Conservation (phyloP, 257 asterid genomes). For the Ligustrum vulgare region DNA sequence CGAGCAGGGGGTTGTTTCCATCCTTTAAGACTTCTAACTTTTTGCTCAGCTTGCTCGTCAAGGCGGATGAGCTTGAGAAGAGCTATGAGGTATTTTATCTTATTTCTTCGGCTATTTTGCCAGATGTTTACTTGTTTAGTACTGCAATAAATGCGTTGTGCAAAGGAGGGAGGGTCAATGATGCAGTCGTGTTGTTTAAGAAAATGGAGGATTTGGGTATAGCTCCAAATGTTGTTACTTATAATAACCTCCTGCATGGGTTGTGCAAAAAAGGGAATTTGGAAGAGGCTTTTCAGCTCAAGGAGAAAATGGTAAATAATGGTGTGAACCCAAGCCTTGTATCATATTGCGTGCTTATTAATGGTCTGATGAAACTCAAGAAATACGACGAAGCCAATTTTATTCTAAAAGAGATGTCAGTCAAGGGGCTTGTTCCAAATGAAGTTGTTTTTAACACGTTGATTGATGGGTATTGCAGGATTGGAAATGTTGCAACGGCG, state of each 20-base stretch:
- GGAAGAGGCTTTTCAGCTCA: conserved; percentile 60
- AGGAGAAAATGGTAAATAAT: conserved; percentile 58
- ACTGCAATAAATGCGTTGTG: conserved; percentile 70
- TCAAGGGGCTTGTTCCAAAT: conserved; percentile 59
- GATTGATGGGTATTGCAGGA: conserved; percentile 72
- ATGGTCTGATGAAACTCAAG: conserved; percentile 61
- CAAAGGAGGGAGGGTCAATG: conserved; percentile 60
- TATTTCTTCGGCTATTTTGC: conserved; percentile 38
- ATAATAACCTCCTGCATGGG: conserved; percentile 76
- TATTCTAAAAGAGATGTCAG: conserved; percentile 64
- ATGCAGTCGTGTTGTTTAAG: conserved; percentile 55
- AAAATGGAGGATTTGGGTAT: conserved; percentile 61
- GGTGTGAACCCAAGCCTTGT: conserved; percentile 66
- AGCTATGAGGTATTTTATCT: conserved; percentile 60
- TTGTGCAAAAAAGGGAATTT: conserved; percentile 53
- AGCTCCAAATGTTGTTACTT: conserved; percentile 68
- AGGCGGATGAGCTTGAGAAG: conserved; percentile 56
- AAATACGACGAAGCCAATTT: conserved; percentile 58
- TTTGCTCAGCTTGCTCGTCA: conserved; percentile 71
- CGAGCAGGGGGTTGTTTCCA: conserved; percentile 59
- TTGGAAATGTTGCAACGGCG: conserved; percentile 55
- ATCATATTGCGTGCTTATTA: conserved; percentile 66
- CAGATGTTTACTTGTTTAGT: conserved; percentile 75
- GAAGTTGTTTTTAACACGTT: conserved; percentile 64
- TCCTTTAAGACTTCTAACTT: conserved; percentile 69